Evolutionary conservation across 768 basidiomycete species (phyloP).

Genomic region (Lenzites betulinus): DNA sequence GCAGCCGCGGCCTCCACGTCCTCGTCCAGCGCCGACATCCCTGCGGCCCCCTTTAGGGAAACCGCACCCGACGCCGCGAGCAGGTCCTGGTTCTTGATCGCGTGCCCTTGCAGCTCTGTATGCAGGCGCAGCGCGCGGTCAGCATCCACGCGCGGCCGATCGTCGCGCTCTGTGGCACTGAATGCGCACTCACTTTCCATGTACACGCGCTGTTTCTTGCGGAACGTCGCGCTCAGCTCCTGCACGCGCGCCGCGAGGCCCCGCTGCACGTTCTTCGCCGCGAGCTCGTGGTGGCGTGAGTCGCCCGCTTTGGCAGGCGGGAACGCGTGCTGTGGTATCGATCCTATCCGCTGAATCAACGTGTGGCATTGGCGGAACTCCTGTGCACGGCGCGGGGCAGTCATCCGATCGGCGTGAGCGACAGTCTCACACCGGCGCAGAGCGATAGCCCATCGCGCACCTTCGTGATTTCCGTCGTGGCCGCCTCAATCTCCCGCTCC

Average conservation of each 20-base stretch:
- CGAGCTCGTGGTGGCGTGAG: constrained; percentile 54
- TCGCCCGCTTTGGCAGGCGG: constrained; percentile 52
- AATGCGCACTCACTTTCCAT: constrained; percentile 82
- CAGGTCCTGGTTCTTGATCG: constrained; percentile 95
- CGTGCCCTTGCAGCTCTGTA: constrained; percentile 92
- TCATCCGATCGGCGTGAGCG: constrained; percentile 1
- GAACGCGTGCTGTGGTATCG: constrained; percentile 59
- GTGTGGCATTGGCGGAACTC: constrained; percentile 44
- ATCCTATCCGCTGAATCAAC: constrained; percentile 76
- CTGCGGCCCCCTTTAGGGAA: constrained; percentile 79
- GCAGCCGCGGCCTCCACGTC: constrained; percentile 84
- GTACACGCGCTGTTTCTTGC: constrained; percentile 97
- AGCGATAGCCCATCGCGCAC: constrained; percentile 42
- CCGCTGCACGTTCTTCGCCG: constrained; percentile 93
- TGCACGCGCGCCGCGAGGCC: constrained; percentile 96
- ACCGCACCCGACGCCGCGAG: constrained; percentile 88
- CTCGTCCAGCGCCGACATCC: constrained; percentile 84
- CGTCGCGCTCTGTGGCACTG: background rate
- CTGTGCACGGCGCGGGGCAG: constrained; percentile 25
- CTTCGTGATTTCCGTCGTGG: constrained; percentile 86
- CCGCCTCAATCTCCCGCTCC: constrained; percentile 88
- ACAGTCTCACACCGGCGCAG: background rate
- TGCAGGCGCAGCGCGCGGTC: background rate
- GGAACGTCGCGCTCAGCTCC: constrained; percentile 86
- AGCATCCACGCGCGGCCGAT: constrained; percentile 14